Evolutionary conservation across 2,329 filamentous ascomycete species (phyloP), one percentile per base, ranked within the genome.

Genomic region (Penicillium sp.): DNA sequence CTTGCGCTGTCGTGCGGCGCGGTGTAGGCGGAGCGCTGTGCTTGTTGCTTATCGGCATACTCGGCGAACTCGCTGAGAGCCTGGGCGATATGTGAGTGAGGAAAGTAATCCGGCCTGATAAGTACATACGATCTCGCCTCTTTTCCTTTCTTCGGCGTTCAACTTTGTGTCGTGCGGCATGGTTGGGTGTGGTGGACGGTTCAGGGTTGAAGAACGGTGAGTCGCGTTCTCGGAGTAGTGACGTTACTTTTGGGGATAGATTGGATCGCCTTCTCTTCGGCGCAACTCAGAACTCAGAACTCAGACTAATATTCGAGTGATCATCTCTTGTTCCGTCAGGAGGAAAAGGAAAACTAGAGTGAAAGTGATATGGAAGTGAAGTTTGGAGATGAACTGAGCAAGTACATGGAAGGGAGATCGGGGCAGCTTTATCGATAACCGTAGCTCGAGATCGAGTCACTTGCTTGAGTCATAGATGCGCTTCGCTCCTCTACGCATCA

Each of bases 1-100:
- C 75, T 72, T 31, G 70, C 71, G 59, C 70, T 76, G 52, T 76
- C 72, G 58, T 70, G 74, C 10, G 72, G 69, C 12, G 70, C 65
- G 9, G 69, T 59, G 39, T 73, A 74, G 43, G 58, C 62, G 13
- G 69, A 65, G 39, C 74, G 72, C 24, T 66, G 70, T 23, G 86
- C 85, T 73, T 97, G 94, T 71, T 97, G 92, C 70, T 91, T 88
- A 73, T 97, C 91, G 60, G 96, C 94, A 67, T 96, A 97, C 67
- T 99, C 94, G 72, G 92, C 91, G 70, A 99, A 99, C 65, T 97
- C 94, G 77, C 89, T 94, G 51, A 99, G 81, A 12, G 93, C 92
- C 83, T 86, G 51, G 31, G 28, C 42, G 44, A 33, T 24, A 46
- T 52, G 51, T 57, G 23, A 61, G 56, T 49, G 44, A 52, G 44